Percentiles rank a stretch among this genome's conserved stretches.
phyloP scores from a whole-genome alignment of 495 filamentous ascomycete genomes.

The Penicillium atrosanguineum region DNA sequence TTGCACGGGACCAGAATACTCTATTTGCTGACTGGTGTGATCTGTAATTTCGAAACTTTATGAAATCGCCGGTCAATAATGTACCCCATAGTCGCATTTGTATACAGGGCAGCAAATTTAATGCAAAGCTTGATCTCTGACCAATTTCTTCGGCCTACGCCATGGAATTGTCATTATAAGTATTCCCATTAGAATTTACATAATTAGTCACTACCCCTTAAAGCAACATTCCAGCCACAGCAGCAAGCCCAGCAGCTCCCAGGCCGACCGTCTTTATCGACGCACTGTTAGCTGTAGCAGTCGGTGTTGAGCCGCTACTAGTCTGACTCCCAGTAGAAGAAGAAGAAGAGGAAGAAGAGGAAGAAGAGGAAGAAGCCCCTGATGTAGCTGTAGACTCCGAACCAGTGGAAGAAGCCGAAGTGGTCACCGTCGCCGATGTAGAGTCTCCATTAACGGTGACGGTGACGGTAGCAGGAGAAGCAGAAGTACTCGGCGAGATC shows the following conservation, averaged over 20 bases:
- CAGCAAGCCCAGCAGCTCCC: no score
- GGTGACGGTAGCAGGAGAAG: not conserved
- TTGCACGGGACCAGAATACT: no score
- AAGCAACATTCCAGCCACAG: no score
- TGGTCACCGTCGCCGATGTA: not conserved
- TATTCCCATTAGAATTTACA: not conserved
- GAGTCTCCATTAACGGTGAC: not conserved
- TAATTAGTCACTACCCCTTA: not conserved
- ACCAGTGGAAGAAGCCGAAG: no score
- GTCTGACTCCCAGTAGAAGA: not conserved
- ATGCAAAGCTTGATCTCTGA: not conserved
- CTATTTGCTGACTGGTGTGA: no score
- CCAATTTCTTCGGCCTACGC: not conserved
- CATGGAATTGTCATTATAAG: not conserved
- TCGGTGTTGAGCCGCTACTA: not conserved
- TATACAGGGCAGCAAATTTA: not conserved
- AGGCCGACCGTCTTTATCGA: not conserved
- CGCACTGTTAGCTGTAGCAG: not conserved
- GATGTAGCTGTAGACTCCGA: no score
- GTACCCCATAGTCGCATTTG: no score
- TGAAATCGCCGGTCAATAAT: no score
- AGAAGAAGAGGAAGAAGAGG: not conserved
- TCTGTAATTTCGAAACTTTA: no score
- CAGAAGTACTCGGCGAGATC: not conserved
- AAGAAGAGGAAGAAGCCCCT: not conserved